phyloP scores from a whole-genome alignment of 331 rosid species.

The Malus hybrid region DNA sequence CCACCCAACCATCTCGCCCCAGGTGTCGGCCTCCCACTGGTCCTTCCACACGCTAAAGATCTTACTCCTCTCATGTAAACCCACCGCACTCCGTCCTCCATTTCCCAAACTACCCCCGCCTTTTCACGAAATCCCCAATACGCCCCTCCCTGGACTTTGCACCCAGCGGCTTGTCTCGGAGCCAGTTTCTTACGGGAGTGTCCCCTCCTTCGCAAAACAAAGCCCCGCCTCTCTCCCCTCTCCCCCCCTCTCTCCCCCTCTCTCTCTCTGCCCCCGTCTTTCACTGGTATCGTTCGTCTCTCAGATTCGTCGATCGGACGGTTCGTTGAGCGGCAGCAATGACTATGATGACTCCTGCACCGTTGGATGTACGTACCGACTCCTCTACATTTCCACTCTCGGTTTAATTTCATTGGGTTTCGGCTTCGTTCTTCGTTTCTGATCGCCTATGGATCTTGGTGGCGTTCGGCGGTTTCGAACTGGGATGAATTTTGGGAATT shows the following conservation, averaged over 20 bases:
- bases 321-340: constrained; percentile 26
- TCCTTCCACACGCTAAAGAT: not conserved
- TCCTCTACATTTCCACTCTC: not conserved
- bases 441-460: constrained; percentile 10
- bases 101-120: not conserved
- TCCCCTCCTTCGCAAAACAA: not conserved
- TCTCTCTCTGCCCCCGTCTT: not conserved
- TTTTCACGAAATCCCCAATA: not conserved
- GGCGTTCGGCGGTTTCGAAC: constrained; percentile 4
- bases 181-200: constrained; percentile 21
- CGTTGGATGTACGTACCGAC: constrained; percentile 30
- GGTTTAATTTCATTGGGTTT: not conserved
- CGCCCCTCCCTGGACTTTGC: constrained; percentile 17
- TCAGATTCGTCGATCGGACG: constrained; percentile 46
- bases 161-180: constrained; percentile 7
- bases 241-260: not conserved
- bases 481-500: constrained; percentile 10
- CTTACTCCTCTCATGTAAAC: not conserved
- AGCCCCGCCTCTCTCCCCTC: constrained; percentile 13
- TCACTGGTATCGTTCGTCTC: constrained; percentile 14
- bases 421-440: constrained; percentile 13
- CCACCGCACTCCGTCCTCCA: not conserved
- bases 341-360: constrained; percentile 49
- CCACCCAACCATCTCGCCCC: not conserved
- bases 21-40: constrained; percentile 17